Evolutionary conservation across 2,329 filamentous ascomycete genomes (phyloP).

Genomic region (Xylariaceae sp.): DNA sequence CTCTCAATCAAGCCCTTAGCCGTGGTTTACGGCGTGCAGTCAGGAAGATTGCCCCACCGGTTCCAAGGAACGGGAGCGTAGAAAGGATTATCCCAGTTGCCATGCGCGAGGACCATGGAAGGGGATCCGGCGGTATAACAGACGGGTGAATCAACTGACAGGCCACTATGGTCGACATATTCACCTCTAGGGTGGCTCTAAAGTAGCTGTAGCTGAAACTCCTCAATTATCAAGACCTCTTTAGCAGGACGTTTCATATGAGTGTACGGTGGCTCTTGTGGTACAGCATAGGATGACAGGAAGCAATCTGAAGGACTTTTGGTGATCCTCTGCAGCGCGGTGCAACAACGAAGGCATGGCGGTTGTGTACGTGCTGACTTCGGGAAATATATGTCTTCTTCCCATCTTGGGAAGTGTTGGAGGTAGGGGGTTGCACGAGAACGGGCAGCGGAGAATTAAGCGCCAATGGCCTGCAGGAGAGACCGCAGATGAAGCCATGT

Average conservation of each 20-base stretch:
- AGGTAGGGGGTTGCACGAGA: conserved; percentile 37
- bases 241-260: conserved; percentile 42
- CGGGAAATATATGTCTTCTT: conserved; percentile 43
- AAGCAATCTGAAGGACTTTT: conserved; percentile 24
- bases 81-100: conserved; percentile 36
- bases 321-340: conserved; percentile 29
- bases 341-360: conserved; percentile 38
- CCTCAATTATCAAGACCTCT: conserved; percentile 12
- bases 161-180: conserved; percentile 30
- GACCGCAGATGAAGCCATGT: conserved; percentile 38
- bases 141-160: conserved; percentile 36
- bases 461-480: conserved; percentile 32
- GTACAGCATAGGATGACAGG: conserved; percentile 44
- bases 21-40: conserved; percentile 16
- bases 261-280: conserved; percentile 39
- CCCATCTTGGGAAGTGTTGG: conserved; percentile 39
- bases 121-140: conserved; percentile 33
- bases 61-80: conserved; percentile 38
- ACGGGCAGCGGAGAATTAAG: conserved; percentile 41
- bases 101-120: conserved; percentile 24
- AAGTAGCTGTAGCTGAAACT: conserved; percentile 32
- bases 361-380: conserved; percentile 46
- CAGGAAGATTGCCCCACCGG: conserved; percentile 39
- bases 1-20: conserved; percentile 24
- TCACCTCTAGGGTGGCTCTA: conserved; percentile 25